A percentile compares a stretch with the other conserved stretches of the same genome.
Evolutionary conservation across 164 flowering plant genomes (phyloP).

Genomic region (Protea cynaroides): DNA sequence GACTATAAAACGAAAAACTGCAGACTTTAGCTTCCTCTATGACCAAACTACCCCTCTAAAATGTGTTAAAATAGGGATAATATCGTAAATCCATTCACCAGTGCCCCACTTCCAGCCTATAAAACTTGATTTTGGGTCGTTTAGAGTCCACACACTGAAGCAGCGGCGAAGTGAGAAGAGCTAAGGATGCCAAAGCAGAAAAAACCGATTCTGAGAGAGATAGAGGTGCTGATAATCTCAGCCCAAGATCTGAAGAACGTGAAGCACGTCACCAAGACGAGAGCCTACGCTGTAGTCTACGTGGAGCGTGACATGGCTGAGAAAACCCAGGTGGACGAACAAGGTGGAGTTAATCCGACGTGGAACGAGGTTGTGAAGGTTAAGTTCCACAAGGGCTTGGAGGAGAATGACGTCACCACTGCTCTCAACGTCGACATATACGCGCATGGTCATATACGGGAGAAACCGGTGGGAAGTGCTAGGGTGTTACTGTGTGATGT

Average conservation of each 20-base stretch:
- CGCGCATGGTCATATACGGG: conserved; percentile 34
- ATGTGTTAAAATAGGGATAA: too few species aligned
- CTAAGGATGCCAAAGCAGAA: not conserved
- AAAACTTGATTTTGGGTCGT: too few species aligned
- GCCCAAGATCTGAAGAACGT: conserved; percentile 38
- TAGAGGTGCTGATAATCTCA: conserved; percentile 36
- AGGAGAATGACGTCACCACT: conserved; percentile 25
- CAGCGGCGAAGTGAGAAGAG: too few species aligned
- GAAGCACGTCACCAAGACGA: conserved; percentile 33
- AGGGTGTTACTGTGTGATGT: conserved; percentile 39
- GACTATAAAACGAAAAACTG: too few species aligned
- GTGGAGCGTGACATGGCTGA: conserved; percentile 24
- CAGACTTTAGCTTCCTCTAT: too few species aligned
- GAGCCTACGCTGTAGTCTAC: conserved; percentile 35
- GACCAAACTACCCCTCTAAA: too few species aligned
- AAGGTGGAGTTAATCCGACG: conserved; percentile 28
- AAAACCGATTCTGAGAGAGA: conserved; percentile 22
- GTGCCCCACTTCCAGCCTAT: too few species aligned
- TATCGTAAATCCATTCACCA: too few species aligned
- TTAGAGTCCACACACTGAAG: too few species aligned
- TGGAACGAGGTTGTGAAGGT: conserved; percentile 42
- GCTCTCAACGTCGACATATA: conserved; percentile 43
- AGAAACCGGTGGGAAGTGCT: conserved; percentile 43
- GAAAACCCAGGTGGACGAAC: conserved; percentile 32
- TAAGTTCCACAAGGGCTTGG: conserved; percentile 16